Base-by-base conservation (phyloP, 2,329 filamentous ascomycete genomes). In the Basipetospora chlamydospora region DNA sequence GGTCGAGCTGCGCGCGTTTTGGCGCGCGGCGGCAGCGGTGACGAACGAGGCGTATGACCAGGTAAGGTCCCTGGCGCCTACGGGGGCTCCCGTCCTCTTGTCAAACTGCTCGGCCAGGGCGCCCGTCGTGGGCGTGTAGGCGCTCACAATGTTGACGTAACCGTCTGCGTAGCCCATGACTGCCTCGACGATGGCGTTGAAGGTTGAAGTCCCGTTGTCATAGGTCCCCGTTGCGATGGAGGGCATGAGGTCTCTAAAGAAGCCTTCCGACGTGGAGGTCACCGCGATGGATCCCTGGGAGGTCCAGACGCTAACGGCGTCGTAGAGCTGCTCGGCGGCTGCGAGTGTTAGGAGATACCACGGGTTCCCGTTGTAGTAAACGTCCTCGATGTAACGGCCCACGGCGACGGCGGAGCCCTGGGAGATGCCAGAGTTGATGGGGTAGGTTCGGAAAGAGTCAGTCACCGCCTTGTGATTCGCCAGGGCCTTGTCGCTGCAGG, bases 311-410 rank as follows among this genome's bases (percentile, higher is more conserved):
- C 78, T 77, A 2, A 86, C 49, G 1, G 83, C 78, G 46, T 81
- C 77, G 52, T 86, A 88, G 3, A 92, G 67, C 50, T 82, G 77
- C 55, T 90, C 83, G 3, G 82, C 84, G 1, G 80, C 80, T 2
- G 80, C 81, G 21, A 85, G 64, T 1, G 80, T 88, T 46, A 70
- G 70, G 10, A 88, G 65, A 47, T 85, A 82, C 83, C 83, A 90
- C 2, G 83, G 83, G 53, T 90, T 86, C 1, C 81, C 82, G 41
- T 73, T 73, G 54, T 77, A 80, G 56, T 88, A 90, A 4, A 64
- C 56, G 46, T 92, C 82, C 52, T 83, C 78, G 0, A 74, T 57
- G 49, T 85, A 84, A 41, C 80, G 63, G 30, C 80, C 79, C 5
- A 80, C 60, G 6, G 73, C 67, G 8, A 74, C 64, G 6, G 78